Evolutionary conservation across 176 grass and related monocot species (phyloP).

Genomic region (Hsuehochloa calcarea): DNA sequence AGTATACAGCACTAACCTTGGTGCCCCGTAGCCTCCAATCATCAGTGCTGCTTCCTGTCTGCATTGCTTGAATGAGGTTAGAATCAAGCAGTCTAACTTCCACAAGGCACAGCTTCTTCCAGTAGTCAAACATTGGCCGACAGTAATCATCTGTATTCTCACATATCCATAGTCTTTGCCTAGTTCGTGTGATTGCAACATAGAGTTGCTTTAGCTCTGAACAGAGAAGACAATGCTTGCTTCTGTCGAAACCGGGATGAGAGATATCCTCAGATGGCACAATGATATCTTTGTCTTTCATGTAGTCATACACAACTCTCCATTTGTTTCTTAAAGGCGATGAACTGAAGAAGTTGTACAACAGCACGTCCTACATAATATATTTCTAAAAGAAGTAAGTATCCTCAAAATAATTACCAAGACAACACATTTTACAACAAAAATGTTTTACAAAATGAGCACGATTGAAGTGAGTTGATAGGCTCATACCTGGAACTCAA

Average conservation of each 20-base stretch:
- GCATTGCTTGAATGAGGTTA: constrained; percentile 63
- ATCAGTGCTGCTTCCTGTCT: constrained; percentile 56
- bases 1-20: constrained; percentile 47
- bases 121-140: constrained; percentile 80
- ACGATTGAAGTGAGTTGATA: neutral
- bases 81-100: constrained; percentile 66
- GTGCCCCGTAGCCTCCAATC: constrained; percentile 78
- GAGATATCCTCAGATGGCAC: constrained; percentile 34
- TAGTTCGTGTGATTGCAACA: constrained; percentile 88
- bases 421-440: neutral
- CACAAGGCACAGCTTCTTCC: constrained; percentile 82
- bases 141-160: constrained; percentile 67
- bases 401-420: neutral
- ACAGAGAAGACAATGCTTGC: constrained; percentile 67
- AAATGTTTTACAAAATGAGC: neutral
- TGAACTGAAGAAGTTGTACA: constrained; percentile 82
- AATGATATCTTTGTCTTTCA: constrained; percentile 48
- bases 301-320: constrained; percentile 81
- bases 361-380: constrained; percentile 65
- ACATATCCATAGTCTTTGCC: constrained; percentile 88
- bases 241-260: constrained; percentile 54
- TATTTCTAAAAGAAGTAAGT: neutral
- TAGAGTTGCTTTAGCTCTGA: constrained; percentile 96
- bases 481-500: constrained; percentile 81
- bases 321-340: constrained; percentile 74